Evolutionary conservation across 805 yeast species (phyloP), one percentile per base, ranked within the genome.

Genomic region (Grigorovia yakushimaensis): DNA sequence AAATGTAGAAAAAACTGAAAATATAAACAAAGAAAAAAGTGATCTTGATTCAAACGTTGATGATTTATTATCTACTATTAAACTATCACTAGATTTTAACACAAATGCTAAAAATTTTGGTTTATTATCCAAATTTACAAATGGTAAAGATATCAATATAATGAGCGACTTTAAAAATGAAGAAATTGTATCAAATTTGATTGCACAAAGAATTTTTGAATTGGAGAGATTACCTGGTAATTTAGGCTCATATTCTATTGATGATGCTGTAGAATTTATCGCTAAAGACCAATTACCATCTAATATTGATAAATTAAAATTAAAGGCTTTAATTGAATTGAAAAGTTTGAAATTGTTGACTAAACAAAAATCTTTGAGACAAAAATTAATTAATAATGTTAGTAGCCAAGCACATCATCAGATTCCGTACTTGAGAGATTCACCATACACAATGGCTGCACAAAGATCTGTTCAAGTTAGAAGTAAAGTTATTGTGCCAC

Each of bases 351-450:
- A 81, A 54, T 61, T 84, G 4, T 68, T 85, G 47, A 72, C 84
- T 1, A 78, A 81, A 54, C 95, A 85, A 60, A 85, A 84, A 58
- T 78, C 77, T 48, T 54, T 84, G 45, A 80, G 87, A 60, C 82
- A 81, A 57, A 73, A 71, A 51, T 60, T 85, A 20, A 62, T 84
- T n/a, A 66, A 71, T 24, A 70, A 71, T 41, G 71, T 74, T 38
- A 76, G 82, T 10, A 70, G 74, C 38, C 76, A 74, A 57, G 74
- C 83, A 5, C 82, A 82, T 56, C 75, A 76, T 52, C 68, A 70
- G 45, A 72, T 74, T 49, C 76, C 77, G 5, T 66, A 68, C 37
- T 64, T 83, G 48, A 73, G 73, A 44, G 70, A 72, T 42, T 73
- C 78, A 47, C 75, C 85, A 4, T 69, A 76, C 43, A 74, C 82